Evolutionary conservation across 495 filamentous ascomycete species (phyloP).

Genomic region (Neurospora hispaniola): DNA sequence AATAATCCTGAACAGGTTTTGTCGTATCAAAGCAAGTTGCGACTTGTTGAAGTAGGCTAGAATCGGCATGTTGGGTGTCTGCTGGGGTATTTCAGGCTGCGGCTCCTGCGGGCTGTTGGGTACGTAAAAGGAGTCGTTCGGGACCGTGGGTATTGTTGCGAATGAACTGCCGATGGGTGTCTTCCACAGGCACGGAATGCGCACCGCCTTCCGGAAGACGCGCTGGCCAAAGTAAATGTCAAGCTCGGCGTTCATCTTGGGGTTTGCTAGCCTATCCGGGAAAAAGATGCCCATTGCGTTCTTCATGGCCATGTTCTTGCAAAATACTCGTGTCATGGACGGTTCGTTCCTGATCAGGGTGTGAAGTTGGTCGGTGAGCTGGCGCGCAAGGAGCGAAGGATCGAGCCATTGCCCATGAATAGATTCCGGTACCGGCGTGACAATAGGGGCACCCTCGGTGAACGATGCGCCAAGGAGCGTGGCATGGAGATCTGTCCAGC

Average conservation of each 20-base stretch:
- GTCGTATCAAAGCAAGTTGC: slow-evolving; percentile 23
- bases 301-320: slow-evolving; percentile 24
- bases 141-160: slow-evolving; percentile 25
- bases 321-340: not conserved
- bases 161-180: slow-evolving; percentile 19
- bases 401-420: slow-evolving; percentile 8
- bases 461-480: slow-evolving; percentile 30
- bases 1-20: slow-evolving; percentile 22
- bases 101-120: slow-evolving; percentile 3
- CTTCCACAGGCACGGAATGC: slow-evolving; percentile 29
- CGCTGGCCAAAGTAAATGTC: slow-evolving; percentile 28
- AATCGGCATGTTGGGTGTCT: slow-evolving; percentile 18
- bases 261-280: slow-evolving; percentile 17
- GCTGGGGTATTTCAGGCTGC: slow-evolving; percentile 4
- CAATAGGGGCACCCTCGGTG: slow-evolving; percentile 19
- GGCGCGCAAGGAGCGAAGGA: slow-evolving; percentile 17
- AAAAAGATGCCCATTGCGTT: slow-evolving; percentile 25
- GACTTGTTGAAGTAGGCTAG: slow-evolving; percentile 31
- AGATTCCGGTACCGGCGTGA: slow-evolving; percentile 22
- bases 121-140: slow-evolving; percentile 11
- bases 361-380: slow-evolving; percentile 22
- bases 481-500: slow-evolving; percentile 37
- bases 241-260: slow-evolving; percentile 19
- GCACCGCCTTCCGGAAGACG: slow-evolving; percentile 20
- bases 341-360: slow-evolving; percentile 17